A percentile compares a stretch with the other conserved stretches of the same genome.
phyloP scores from a whole-genome alignment of 2,329 filamentous ascomycete genomes.

The Chrysosporium queenslandicum region DNA sequence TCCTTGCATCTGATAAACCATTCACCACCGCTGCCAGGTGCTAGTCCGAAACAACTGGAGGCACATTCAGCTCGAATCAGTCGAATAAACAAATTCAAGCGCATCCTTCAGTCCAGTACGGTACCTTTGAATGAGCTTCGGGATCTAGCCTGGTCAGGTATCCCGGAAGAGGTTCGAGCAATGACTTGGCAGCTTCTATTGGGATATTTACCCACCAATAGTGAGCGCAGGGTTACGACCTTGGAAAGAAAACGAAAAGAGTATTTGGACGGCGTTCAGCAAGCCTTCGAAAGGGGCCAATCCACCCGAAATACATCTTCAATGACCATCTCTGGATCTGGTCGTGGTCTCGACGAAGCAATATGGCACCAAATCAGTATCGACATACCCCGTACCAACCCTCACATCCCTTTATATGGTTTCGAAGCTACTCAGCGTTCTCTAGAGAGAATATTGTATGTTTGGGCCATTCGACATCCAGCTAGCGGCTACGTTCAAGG shows the following conservation, averaged over 20 bases:
- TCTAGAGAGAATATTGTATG: slow-evolving; percentile 85
- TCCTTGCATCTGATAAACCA: slow-evolving; percentile 90
- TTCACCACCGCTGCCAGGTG: slow-evolving; percentile 60
- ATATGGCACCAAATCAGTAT: slow-evolving; percentile 99
- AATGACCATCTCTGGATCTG: slow-evolving; percentile 40
- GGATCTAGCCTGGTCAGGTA: slow-evolving; percentile 81
- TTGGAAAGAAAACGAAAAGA: slow-evolving; percentile 92
- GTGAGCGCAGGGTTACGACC: slow-evolving; percentile 78
- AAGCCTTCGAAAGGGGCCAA: slow-evolving; percentile 51
- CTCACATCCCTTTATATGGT: slow-evolving; percentile 86
- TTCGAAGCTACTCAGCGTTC: slow-evolving; percentile 95
- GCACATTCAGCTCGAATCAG: slow-evolving; percentile 77
- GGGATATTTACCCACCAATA: slow-evolving; percentile 93
- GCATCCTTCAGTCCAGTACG: slow-evolving; percentile 80
- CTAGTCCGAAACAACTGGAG: slow-evolving; percentile 73
- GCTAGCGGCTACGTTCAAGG: slow-evolving; percentile 97
- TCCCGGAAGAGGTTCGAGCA: slow-evolving; percentile 87
- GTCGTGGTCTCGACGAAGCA: slow-evolving; percentile 82
- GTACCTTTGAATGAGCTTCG: slow-evolving; percentile 78
- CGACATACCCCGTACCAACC: slow-evolving; percentile 90
- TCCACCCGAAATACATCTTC: slow-evolving; percentile 32
- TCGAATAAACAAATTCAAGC: slow-evolving; percentile 97
- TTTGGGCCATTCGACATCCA: slow-evolving; percentile 95
- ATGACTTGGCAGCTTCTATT: slow-evolving; percentile 98
- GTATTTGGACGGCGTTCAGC: slow-evolving; percentile 79